These are phyloP conservation scores for Anthostomella pinea DNA, from an alignment of 2,329 filamentous ascomycete genomes.

Conservation along the genomic window DNA sequence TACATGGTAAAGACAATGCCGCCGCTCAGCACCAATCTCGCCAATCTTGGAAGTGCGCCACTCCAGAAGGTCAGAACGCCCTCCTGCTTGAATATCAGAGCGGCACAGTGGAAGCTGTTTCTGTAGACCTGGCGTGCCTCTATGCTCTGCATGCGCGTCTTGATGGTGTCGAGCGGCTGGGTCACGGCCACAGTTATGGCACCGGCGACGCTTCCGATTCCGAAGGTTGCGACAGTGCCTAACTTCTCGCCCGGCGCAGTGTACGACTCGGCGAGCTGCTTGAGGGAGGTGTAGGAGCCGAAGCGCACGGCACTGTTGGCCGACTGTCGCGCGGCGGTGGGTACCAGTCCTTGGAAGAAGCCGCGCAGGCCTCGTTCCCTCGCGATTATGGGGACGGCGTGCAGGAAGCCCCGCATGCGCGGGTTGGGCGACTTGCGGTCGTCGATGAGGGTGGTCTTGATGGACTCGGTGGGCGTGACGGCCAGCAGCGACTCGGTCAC, in stretches of 20 bases:
- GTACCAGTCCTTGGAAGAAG: conserved; percentile 96
- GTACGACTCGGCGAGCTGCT: conserved; percentile 88
- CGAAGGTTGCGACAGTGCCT: conserved; percentile 82
- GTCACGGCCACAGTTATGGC: conserved; percentile 83
- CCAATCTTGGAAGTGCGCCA: conserved; percentile 82
- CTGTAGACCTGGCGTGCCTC: conserved; percentile 79
- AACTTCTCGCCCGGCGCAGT: conserved; percentile 94
- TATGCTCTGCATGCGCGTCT: conserved; percentile 97
- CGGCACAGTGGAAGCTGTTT: conserved; percentile 82
- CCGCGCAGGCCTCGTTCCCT: conserved; percentile 84
- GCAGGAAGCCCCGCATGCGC: conserved; percentile 85
- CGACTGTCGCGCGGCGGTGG: conserved; percentile 89
- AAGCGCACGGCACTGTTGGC: conserved; percentile 93
- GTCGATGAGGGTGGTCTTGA: conserved; percentile 98
- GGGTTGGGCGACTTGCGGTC: conserved; percentile 85
- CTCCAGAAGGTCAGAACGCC: conserved; percentile 91
- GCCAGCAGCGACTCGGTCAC: conserved; percentile 91
- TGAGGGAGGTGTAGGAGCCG: conserved; percentile 83
- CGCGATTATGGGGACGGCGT: conserved; percentile 83
- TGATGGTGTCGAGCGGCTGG: conserved; percentile 83
- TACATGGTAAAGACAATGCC: conserved; percentile 99
- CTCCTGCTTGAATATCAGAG: conserved; percentile 82
- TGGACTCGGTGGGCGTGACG: conserved; percentile 95
- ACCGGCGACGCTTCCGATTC: conserved; percentile 83
- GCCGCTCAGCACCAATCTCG: conserved; percentile 81